A percentile compares a stretch with the other conserved stretches of the same genome.
phyloP scores from a whole-genome alignment of 106 monocot species.

The Phalaenopsis aphrodite region DNA sequence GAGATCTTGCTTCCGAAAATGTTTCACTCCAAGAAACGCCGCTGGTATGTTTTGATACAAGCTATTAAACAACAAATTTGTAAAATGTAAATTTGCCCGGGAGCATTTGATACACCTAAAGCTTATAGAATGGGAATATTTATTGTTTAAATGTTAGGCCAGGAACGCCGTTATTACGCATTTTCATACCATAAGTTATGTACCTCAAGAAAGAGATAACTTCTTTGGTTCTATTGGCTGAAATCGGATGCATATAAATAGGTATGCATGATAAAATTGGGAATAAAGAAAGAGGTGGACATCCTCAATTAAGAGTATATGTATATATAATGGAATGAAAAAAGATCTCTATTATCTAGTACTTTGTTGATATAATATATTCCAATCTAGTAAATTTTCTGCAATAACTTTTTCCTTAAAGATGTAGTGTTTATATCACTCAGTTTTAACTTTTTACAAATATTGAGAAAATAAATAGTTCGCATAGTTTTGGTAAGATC shows the following conservation, averaged over 20 bases:
- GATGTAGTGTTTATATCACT: not conserved
- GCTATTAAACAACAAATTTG: not conserved
- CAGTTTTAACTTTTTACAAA: not conserved
- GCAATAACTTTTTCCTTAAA: not conserved
- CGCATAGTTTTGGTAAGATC: not conserved
- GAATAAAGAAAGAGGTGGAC: not conserved
- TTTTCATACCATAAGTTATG: not conserved
- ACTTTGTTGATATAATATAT: not conserved
- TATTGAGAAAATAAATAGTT: not conserved
- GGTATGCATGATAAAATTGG: not conserved
- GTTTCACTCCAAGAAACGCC: conserved; percentile 59
- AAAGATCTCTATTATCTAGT: not conserved
- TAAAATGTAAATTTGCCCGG: not conserved
- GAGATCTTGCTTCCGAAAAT: conserved; percentile 33
- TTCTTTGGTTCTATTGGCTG: not conserved
- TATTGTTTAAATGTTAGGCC: not conserved
- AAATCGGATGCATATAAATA: not conserved
- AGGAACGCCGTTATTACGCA: not conserved
- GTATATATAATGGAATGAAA: not conserved
- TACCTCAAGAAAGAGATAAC: not conserved
- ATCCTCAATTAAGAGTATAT: not conserved
- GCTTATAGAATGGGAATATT: not conserved
- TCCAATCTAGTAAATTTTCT: not conserved
- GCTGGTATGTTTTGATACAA: conserved; percentile 34
- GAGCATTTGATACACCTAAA: not conserved